Evolutionary conservation across 768 basidiomycete species (phyloP).

Genomic region (Lentinus brumalis): DNA sequence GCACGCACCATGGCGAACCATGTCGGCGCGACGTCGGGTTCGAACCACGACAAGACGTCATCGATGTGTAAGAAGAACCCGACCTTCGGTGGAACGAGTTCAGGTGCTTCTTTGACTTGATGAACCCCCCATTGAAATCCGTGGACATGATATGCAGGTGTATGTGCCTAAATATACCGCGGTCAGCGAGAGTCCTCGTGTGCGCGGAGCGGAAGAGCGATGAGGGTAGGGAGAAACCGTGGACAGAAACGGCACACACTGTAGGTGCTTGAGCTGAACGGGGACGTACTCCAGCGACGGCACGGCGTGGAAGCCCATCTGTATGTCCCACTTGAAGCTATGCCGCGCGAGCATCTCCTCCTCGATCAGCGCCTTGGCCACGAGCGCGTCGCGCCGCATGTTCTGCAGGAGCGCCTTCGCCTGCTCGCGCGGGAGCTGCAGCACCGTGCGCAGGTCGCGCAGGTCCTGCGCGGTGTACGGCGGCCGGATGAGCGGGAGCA

Average conservation of each 20-base stretch:
- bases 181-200: neutral
- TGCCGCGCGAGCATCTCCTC: slow-evolving; percentile 79
- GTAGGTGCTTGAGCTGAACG: slow-evolving; percentile 1
- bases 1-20: slow-evolving; percentile 54
- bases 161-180: slow-evolving; percentile 54
- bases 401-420: slow-evolving; percentile 56
- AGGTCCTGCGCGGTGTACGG: slow-evolving; percentile 43
- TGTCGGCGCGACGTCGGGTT: slow-evolving; percentile 49
- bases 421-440: slow-evolving; percentile 52
- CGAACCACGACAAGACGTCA: slow-evolving; percentile 83
- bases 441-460: slow-evolving; percentile 54
- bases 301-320: slow-evolving; percentile 82
- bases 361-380: slow-evolving; percentile 61
- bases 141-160: slow-evolving; percentile 86
- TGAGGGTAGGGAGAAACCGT: neutral
- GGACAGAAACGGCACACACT: neutral
- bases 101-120: slow-evolving; percentile 91
- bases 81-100: slow-evolving; percentile 82
- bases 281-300: slow-evolving; percentile 82
- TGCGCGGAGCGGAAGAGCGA: neutral
- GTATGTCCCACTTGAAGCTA: slow-evolving; percentile 76
- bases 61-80: slow-evolving; percentile 83
- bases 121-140: slow-evolving; percentile 64
- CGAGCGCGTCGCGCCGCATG: slow-evolving; percentile 58
- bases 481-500: slow-evolving; percentile 60